Evolutionary conservation across 1,139 yeast species (phyloP), one percentile per base, ranked within the genome.

Genomic region (Magnusiomyces fungicola): DNA sequence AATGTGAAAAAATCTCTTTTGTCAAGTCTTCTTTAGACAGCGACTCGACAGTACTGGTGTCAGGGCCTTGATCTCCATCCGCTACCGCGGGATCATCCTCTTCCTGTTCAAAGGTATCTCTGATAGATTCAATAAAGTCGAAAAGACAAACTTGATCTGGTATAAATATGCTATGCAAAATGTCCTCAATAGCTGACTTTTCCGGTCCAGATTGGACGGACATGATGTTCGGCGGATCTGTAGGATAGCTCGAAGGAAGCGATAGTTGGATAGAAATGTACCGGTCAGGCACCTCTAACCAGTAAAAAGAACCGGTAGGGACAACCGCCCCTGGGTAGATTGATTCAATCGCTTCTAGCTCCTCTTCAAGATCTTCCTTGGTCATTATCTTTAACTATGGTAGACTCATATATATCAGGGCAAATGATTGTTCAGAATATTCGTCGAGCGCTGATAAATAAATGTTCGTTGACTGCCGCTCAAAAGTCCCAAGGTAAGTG

Each of bases 311-410:
- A 9, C 73, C 68, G 45, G 69, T 70, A 51, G 57, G 73, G 0
- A 59, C 63, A 50, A 79, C 58, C 43, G 74, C 72, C 16, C 74
- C 85, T 0, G 95, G 96, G 61, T 80, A 90, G n/a, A 92, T 90
- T 2, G 96, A 95, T 54, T 86, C 85, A 21, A 90, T 80, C 12
- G 96, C 94, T 47, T 78, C 79, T 24, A 87, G 67, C 61, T 92
- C 98, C 52, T 88, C 95, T n/a, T 66, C 61, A 14, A 86, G 69
- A 48, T 84, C 89, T 56, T 50, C 51, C 6, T 33, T 39, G 1
- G 50, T 36, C 53, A 50, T 50, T 30, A n/a, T n/a, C n/a, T n/a
- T n/a, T n/a, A n/a, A n/a, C n/a, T n/a, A n/a, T n/a, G n/a, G n/a
- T n/a, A n/a, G n/a, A n/a, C n/a, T n/a, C n/a, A n/a, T n/a, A n/a